phyloP scores from a whole-genome alignment of 78 protist species.

The Pigoraptor vietnamica region DNA sequence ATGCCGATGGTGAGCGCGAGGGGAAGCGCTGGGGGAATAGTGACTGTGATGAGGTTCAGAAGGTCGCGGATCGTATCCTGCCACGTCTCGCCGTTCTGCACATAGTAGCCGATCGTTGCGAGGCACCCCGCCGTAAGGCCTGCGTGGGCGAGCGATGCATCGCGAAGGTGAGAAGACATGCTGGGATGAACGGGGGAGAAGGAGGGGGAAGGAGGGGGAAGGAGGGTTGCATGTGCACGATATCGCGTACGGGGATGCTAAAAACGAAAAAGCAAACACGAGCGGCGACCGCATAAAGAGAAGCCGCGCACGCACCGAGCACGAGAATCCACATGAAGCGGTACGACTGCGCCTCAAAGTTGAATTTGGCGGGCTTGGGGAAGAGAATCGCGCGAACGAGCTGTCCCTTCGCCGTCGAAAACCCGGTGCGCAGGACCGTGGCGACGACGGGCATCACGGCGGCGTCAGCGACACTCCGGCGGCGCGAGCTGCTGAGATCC shows the following conservation, averaged over 20 bases:
- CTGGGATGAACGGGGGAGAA: too few species aligned
- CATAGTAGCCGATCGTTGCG: background rate
- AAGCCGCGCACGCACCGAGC: background rate
- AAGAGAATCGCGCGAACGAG: slow-evolving; percentile 59
- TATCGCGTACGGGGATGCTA: background rate
- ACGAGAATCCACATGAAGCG: slow-evolving; percentile 33
- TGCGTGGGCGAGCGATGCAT: background rate
- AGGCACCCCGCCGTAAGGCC: background rate
- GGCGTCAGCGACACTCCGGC: background rate
- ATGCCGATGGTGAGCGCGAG: slow-evolving; percentile 81
- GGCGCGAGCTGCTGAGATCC: background rate
- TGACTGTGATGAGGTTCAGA: slow-evolving; percentile 76
- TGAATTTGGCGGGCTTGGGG: slow-evolving; percentile 59
- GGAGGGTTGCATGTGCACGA: too few species aligned
- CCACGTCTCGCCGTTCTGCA: background rate
- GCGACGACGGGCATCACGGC: background rate
- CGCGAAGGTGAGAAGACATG: too few species aligned
- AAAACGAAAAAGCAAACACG: background rate
- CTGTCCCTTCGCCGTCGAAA: slow-evolving; percentile 69
- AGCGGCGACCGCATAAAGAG: background rate
- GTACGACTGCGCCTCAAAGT: slow-evolving; percentile 64
- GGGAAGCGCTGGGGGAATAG: slow-evolving; percentile 82
- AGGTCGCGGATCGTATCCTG: slow-evolving; percentile 14
- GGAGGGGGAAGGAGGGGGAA: too few species aligned
- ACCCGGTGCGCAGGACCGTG: slow-evolving; percentile 21